Evolutionary conservation across 225 moss, liverwort and hornwort species (phyloP).

Genomic region (Straminergon stramineum): DNA sequence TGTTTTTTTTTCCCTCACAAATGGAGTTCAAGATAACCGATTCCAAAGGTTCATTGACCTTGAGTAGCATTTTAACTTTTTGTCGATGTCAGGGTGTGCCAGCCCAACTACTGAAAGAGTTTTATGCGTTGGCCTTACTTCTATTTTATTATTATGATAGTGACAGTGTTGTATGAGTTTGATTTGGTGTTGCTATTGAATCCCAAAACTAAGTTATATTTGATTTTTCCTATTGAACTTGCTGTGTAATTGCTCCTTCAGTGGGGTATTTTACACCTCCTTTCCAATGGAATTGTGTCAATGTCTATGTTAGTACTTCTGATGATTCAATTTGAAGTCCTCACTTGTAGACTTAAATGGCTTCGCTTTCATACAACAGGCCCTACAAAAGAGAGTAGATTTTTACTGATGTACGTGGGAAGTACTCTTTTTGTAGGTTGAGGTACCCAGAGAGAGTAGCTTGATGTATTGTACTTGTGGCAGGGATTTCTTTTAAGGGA

Average conservation of each 20-base stretch:
- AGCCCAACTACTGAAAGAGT: neutral
- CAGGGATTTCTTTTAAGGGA: no score
- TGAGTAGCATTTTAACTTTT: neutral
- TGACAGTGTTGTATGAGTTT: neutral
- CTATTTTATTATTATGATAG: neutral
- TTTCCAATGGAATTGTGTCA: neutral
- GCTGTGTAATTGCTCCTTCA: neutral
- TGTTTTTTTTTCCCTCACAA: neutral
- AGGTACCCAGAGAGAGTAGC: no score
- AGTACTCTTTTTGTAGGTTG: no score
- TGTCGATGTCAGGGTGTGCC: neutral
- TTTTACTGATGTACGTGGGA: no score
- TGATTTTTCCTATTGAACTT: neutral
- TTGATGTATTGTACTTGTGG: no score
- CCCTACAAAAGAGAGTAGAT: no score
- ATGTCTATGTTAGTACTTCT: neutral
- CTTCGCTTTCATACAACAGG: no score
- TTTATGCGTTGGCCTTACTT: neutral
- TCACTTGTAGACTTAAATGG: neutral
- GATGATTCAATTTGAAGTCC: neutral
- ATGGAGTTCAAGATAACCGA: neutral
- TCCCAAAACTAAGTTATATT: neutral
- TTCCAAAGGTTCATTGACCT: neutral
- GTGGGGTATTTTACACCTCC: neutral
- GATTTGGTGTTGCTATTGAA: neutral